Evolutionary conservation across 805 yeast genomes (phyloP), one percentile per base, ranked within the genome.

Genomic region (Cyberlindnera maclurae): DNA sequence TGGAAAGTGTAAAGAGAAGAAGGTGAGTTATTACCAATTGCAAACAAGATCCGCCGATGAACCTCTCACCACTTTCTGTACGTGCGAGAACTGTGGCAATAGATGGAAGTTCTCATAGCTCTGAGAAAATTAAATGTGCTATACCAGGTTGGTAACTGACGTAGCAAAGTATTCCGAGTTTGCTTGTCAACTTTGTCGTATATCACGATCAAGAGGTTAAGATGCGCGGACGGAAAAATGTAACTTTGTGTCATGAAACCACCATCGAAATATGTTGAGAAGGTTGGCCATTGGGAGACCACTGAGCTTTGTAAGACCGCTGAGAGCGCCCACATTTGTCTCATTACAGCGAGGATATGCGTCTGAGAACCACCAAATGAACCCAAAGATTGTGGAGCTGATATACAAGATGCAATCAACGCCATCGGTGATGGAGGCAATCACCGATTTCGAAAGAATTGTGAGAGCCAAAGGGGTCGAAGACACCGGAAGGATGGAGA

Each of bases 11-110:
- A 93, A 90, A 64, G 90, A 88, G 60, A 88, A 89, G 72, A 88
- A 87, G 68, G 98, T 93, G 31, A 83, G 95, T 51, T 93, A 93
- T 62, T 90, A 89, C 63, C 98, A 93, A 67, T 75, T 93, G 82
- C 98, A 93, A 70, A 93, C 98, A 26, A 74, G 98, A 64, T 85
- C 96, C 41, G 98, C 98, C 15, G 98, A 93, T 76, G 98, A 93
- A 64, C 98, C 98, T 43, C 74, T 93, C 55, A 93, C 98, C 7
- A 93, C 98, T 1, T 93, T 93, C 60, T 93, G 98, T 68, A 89
- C 96, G 4, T 93, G 98, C 68, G 97, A 89, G 56, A 86, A 77
- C 49, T 93, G 98, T 68, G 97, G 97, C 46, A 87, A 93, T 58
- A 77, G 97, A 62, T 93, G 98, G 98, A 93, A 93, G 64, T 93